Percentiles rank a stretch among this genome's conserved stretches.
Conservation (phyloP, 345 rosid species). For the Angophora floribunda region DNA sequence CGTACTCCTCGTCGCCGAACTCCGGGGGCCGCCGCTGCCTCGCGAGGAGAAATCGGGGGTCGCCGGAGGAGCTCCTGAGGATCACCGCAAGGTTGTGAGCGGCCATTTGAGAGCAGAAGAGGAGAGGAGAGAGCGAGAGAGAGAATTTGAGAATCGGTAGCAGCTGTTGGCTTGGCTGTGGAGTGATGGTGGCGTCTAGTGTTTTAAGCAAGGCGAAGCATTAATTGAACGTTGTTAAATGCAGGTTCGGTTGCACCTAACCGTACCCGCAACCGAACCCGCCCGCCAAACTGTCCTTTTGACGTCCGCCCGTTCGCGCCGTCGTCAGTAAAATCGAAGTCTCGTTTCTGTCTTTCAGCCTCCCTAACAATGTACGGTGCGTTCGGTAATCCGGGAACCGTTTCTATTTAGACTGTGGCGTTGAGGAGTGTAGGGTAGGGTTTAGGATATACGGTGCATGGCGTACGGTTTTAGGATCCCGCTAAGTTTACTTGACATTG, state of each 20-base stretch:
- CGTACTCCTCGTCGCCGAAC: conserved; percentile 53
- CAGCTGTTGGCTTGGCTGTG: background rate
- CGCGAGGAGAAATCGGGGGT: conserved; percentile 34
- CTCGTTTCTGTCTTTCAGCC: background rate
- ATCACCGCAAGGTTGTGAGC: conserved; percentile 40
- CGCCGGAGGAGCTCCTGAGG: conserved; percentile 21
- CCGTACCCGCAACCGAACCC: background rate
- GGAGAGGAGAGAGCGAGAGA: background rate
- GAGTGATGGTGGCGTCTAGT: background rate
- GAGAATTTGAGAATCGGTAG: background rate
- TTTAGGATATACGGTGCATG: background rate
- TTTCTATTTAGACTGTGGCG: background rate
- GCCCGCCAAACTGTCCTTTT: background rate
- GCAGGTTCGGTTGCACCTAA: background rate
- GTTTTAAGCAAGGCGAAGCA: background rate
- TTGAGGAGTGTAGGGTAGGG: background rate
- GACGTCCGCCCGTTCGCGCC: background rate
- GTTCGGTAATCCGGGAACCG: too few species aligned
- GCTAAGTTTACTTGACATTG: background rate
- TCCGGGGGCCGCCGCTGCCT: conserved; percentile 56
- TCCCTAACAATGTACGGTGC: background rate
- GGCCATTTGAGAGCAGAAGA: background rate
- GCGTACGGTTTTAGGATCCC: too few species aligned
- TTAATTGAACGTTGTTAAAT: background rate
- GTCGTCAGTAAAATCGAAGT: background rate